Base-by-base conservation (phyloP, 768 basidiomycete species). In the Hysterangium stoloniferum region DNA sequence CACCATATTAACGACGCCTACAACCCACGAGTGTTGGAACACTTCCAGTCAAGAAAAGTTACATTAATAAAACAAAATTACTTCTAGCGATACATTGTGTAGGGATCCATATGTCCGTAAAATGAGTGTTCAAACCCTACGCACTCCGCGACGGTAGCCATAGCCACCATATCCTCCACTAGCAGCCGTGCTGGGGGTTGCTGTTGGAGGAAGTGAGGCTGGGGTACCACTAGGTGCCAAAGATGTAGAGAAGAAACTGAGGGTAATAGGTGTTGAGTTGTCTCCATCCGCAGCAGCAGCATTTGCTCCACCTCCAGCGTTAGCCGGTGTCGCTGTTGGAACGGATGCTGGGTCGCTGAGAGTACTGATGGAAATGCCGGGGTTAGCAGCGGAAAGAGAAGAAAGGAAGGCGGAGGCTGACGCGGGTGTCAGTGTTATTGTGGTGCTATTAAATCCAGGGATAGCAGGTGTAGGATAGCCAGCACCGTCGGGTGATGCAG, bases 371-470 rank as follows among this genome's bases (percentile, higher is more conserved):
- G 49, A 25, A 24, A 51, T 20, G 13, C 49, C 38, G 4, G 48
- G 36, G 20, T 40, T 49, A 7, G 13, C 52, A 15, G 64, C 65
- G n/a, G 63, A 54, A 24, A 73, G 55, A 52, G 68, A 70, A 1
- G 72, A 62, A 13, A 76, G 57, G 19, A 74, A 54, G 40, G 64
- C 67, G 13, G 69, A 64, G 3, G 73, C 76, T 28, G 72, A 66
- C 9, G 68, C 56, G 7, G 75, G 73, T 22, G 66, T 62, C 36
- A 79, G 59, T 1, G 73, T 75, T 24, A 65, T 63, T 0, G 75
- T 78, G 19, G 64, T 61, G 13, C 70, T 56, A 4, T 62, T 45
- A 34, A 71, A 59, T 4, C 66, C 65, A 6, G 55, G n/a, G n/a
- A n/a, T 45, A 17, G 63, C 57, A 24, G 57, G 44, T 13, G 56